A percentile compares a stretch with the other conserved stretches of the same genome.
Conservation (phyloP, 371 early-diverging fungal species). For the Chytridium lagenaria region DNA sequence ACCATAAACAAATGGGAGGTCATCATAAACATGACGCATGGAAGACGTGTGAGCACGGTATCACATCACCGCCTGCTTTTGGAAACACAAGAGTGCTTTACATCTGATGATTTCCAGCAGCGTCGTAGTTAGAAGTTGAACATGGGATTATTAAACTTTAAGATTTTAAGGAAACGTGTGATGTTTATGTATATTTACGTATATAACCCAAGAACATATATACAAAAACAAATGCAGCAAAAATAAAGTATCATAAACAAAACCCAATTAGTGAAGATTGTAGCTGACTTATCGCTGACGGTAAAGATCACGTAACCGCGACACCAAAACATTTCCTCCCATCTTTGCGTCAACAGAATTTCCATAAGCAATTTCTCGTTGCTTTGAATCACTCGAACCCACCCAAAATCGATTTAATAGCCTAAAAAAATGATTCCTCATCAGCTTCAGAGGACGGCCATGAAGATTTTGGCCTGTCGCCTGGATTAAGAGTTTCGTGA, state of each 20-base stretch:
- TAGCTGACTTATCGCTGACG: too few relatives aligned
- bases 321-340: neutral
- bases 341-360: neutral
- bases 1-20: too few relatives aligned
- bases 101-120: too few relatives aligned
- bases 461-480: conserved; percentile 2
- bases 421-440: conserved; percentile 8
- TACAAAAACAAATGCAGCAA: neutral
- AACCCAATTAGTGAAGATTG: too few relatives aligned
- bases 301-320: neutral
- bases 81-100: too few relatives aligned
- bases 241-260: too few relatives aligned
- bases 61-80: too few relatives aligned
- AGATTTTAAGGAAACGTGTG: neutral
- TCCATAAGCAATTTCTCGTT: neutral
- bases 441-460: conserved; percentile 10
- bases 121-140: too few relatives aligned
- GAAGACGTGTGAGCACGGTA: too few relatives aligned
- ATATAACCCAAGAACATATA: neutral
- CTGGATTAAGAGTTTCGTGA: neutral
- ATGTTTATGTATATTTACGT: neutral
- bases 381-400: neutral
- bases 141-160: too few relatives aligned
- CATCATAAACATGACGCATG: too few relatives aligned
- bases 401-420: neutral